A percentile compares a stretch with the other conserved stretches of the same genome.
phyloP scores from a whole-genome alignment of 805 yeast species.

The Candida tallmaniae region DNA sequence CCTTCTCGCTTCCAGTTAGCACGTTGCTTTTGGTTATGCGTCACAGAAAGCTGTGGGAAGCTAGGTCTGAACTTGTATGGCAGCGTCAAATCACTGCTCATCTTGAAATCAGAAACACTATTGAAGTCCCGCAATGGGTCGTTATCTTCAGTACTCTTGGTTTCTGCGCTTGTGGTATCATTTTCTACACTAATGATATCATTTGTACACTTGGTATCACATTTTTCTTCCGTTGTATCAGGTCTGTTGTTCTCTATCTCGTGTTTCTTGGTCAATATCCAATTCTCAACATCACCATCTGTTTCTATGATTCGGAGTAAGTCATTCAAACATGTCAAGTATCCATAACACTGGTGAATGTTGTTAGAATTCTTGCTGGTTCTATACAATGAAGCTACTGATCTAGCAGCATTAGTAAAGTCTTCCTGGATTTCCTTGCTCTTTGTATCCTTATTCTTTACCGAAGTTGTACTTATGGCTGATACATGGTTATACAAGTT shows the following conservation, averaged over 20 bases:
- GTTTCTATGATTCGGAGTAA: slow-evolving; percentile 37
- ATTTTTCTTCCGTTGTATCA: too few species aligned
- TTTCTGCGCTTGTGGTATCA: neutral
- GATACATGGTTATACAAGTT: too few species aligned
- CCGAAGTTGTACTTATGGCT: neutral
- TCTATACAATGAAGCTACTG: slow-evolving; percentile 51
- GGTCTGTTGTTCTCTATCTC: slow-evolving; percentile 33
- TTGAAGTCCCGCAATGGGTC: neutral
- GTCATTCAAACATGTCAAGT: slow-evolving; percentile 58
- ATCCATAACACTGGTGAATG: slow-evolving; percentile 51
- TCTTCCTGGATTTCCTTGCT: slow-evolving; percentile 16
- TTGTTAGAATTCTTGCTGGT: slow-evolving; percentile 51
- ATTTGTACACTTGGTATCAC: too few species aligned
- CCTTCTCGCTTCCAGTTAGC: too few species aligned
- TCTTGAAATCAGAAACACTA: slow-evolving; percentile 22
- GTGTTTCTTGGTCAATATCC: slow-evolving; percentile 46
- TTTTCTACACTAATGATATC: too few species aligned
- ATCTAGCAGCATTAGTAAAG: slow-evolving; percentile 38
- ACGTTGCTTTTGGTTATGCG: neutral
- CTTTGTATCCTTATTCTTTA: neutral
- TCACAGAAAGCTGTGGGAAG: slow-evolving; percentile 35
- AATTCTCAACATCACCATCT: slow-evolving; percentile 46
- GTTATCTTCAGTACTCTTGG: neutral
- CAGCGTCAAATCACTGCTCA: slow-evolving; percentile 24
- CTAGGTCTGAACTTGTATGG: slow-evolving; percentile 28